Evolutionary conservation across 306 rosid genomes (phyloP).

Genomic region (Rosa chinensis): DNA sequence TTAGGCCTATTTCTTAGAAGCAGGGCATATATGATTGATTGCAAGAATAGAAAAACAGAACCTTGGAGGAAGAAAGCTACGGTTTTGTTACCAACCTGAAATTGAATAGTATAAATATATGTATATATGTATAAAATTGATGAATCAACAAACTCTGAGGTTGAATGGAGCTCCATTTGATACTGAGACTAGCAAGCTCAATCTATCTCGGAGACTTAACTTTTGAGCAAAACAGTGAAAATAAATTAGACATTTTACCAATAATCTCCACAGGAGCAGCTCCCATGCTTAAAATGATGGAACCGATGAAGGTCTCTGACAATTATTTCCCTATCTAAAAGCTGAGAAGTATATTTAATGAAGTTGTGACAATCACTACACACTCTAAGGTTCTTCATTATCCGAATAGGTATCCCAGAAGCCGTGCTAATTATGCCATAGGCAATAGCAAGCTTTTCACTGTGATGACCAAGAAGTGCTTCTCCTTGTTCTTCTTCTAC

Average conservation of each 20-base stretch:
- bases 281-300: conserved; percentile 65
- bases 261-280: conserved; percentile 75
- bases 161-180: not conserved
- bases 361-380: conserved; percentile 75
- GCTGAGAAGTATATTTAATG: conserved; percentile 64
- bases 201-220: not conserved
- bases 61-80: conserved; percentile 32
- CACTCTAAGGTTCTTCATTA: conserved; percentile 69
- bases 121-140: not conserved
- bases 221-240: not conserved
- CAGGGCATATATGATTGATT: conserved; percentile 52
- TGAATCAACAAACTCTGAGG: conserved; percentile 18
- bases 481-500: conserved; percentile 82
- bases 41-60: conserved; percentile 35
- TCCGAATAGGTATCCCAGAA: conserved; percentile 50
- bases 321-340: conserved; percentile 61
- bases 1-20: conserved; percentile 59
- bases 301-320: conserved; percentile 69
- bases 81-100: conserved; percentile 9
- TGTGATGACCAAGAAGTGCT: conserved; percentile 60
- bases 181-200: conserved; percentile 4
- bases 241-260: conserved; percentile 49
- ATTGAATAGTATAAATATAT: not conserved
- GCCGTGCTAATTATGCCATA: conserved; percentile 53
- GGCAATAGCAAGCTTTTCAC: conserved; percentile 74